Evolutionary conservation across 108 stramenopile genomes (phyloP), one percentile per base, ranked within the genome.

Genomic region (Cylindrotheca fusiformis): DNA sequence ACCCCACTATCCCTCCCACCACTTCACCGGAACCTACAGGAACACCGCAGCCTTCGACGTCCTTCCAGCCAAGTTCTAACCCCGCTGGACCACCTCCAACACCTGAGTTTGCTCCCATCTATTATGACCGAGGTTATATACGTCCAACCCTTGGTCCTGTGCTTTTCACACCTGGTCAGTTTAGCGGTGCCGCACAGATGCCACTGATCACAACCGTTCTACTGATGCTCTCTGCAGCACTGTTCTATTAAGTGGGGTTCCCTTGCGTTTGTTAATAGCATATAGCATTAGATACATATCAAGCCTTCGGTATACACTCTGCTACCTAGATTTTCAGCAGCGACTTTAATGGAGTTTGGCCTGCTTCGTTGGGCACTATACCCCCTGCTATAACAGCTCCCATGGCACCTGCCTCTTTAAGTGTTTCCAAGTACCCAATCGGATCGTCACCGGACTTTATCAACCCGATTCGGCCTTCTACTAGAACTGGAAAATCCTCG

Each of bases 301-400:
- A n/a, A n/a, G n/a, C n/a, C n/a, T n/a, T n/a, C n/a, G n/a, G n/a
- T n/a, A n/a, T n/a, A n/a, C n/a, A n/a, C n/a, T n/a, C n/a, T n/a
- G n/a, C n/a, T n/a, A n/a, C n/a, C n/a, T n/a, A n/a, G n/a, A n/a
- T n/a, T n/a, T n/a, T n/a, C n/a, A n/a, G n/a, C n/a, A n/a, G n/a
- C n/a, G n/a, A n/a, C 14, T 41, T 41, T 14, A 41, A 41, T 41
- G 36, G 36, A 14, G 14, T 14, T 41, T 41, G 10, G 60, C 45
- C 52, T 27, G 51, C 21, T 54, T 72, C 70, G 25, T 68, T 67
- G 0, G 28, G 27, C 17, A 79, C 85, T 8, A 93, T 55, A 20
- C 77, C 87, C n/a, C 83, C 79, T 41, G 80, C 92, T 17, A 90
- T 68, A 57, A 93, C 83, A n/a, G 82, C 87, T 2, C 84, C 91